Evolutionary conservation across 495 filamentous ascomycete genomes (phyloP).

Genomic region (Xylaria intraflava): DNA sequence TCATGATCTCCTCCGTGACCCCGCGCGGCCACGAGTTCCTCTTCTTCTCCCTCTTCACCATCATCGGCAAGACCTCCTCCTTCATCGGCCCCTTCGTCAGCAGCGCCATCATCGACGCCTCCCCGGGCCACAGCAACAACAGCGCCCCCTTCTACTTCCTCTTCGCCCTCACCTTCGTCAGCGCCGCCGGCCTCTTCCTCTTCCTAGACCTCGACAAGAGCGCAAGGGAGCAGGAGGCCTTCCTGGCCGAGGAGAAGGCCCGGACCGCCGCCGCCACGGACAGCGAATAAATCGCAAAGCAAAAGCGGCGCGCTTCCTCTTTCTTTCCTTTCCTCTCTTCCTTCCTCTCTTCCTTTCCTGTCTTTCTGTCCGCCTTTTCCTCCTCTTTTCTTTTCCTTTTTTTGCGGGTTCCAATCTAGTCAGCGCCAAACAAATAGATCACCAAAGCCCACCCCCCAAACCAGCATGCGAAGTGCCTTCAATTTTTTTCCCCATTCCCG

Average conservation of each 20-base stretch:
- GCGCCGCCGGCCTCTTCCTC: slow-evolving; percentile 43
- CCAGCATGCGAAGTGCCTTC: too few species aligned
- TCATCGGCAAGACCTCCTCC: slow-evolving; percentile 57
- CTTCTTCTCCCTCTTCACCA: slow-evolving; percentile 61
- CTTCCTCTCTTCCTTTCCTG: too few species aligned
- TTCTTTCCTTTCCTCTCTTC: too few species aligned
- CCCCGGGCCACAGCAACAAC: slow-evolving; percentile 40
- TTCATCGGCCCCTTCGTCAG: slow-evolving; percentile 61
- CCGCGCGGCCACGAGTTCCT: slow-evolving; percentile 59
- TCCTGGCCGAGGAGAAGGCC: slow-evolving; percentile 39
- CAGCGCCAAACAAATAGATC: too few species aligned
- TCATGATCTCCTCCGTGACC: slow-evolving; percentile 62
- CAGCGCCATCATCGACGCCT: slow-evolving; percentile 60
- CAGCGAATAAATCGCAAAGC: background rate
- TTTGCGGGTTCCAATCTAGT: too few species aligned
- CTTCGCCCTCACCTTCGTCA: slow-evolving; percentile 44
- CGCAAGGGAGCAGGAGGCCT: slow-evolving; percentile 48
- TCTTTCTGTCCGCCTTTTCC: too few species aligned
- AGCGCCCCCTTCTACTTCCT: slow-evolving; percentile 60
- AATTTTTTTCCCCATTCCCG: too few species aligned
- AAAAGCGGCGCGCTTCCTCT: too few species aligned
- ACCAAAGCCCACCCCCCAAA: too few species aligned
- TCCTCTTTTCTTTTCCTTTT: too few species aligned
- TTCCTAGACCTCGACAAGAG: slow-evolving; percentile 56
- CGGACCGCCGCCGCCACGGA: slow-evolving; percentile 9